Conservation (phyloP, 2,329 filamentous ascomycete genomes). For the Diaporthe destruens region DNA sequence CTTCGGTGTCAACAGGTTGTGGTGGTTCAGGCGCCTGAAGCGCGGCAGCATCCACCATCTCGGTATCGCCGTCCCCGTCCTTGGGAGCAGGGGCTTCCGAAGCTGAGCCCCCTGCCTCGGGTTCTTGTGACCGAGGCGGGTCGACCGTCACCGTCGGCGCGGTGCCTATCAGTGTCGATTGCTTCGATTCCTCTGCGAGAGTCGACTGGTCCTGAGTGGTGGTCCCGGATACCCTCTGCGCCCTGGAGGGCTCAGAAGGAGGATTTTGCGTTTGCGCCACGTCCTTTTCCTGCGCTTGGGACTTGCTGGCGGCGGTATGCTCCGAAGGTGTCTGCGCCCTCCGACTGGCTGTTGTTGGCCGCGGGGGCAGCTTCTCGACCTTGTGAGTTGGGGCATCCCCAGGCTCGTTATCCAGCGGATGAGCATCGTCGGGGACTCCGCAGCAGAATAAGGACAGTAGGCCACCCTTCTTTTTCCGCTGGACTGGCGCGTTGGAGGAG, state of each 20-base stretch:
- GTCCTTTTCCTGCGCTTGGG: constrained; percentile 64
- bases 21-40: constrained; percentile 38
- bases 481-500: constrained; percentile 62
- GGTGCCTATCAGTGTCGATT: constrained; percentile 54
- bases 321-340: constrained; percentile 66
- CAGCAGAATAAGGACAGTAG: constrained; percentile 76
- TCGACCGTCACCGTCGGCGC: constrained; percentile 58
- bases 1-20: constrained; percentile 45
- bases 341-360: constrained; percentile 67
- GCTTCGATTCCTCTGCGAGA: constrained; percentile 61
- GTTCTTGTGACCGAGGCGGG: constrained; percentile 49
- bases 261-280: constrained; percentile 53
- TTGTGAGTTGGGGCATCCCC: constrained; percentile 67
- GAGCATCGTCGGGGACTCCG: constrained; percentile 70
- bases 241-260: constrained; percentile 52
- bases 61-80: constrained; percentile 71
- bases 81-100: constrained; percentile 48
- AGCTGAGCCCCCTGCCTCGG: constrained; percentile 34
- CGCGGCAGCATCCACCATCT: constrained; percentile 74
- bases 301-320: constrained; percentile 57
- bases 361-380: constrained; percentile 67
- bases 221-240: constrained; percentile 61
- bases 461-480: constrained; percentile 67
- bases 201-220: constrained; percentile 62
- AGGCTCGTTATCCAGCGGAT: constrained; percentile 65